These are phyloP conservation scores for Neurospora sublineolata DNA, from an alignment of 495 filamentous ascomycete species.

Conservation along the genomic window DNA sequence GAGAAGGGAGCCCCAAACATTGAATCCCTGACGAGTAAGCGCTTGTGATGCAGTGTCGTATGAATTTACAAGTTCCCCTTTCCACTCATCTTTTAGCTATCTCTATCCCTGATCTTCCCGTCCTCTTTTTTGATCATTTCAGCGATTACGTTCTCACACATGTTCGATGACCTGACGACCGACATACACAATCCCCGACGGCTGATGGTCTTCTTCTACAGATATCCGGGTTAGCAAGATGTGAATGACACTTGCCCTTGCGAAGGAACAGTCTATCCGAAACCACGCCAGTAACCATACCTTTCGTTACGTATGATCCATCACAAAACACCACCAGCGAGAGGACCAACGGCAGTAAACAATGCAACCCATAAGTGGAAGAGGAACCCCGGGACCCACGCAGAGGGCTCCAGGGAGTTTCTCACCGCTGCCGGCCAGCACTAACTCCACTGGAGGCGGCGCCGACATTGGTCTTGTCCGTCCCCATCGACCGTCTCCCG, in stretches of 20 bases:
- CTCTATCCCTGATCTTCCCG: not conserved
- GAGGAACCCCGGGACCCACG: slow-evolving; percentile 20
- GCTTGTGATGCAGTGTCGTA: not conserved
- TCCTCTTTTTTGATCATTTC: not conserved
- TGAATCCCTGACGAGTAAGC: too few relatives aligned
- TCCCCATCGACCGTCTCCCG: not conserved
- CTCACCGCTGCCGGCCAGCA: slow-evolving; percentile 34
- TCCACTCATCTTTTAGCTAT: not conserved
- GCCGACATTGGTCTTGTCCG: not conserved
- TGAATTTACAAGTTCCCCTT: not conserved
- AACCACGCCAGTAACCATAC: not conserved
- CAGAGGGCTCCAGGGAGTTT: slow-evolving; percentile 43
- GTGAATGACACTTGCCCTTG: not conserved
- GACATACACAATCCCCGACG: not conserved
- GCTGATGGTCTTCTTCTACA: not conserved
- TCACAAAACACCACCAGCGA: not conserved
- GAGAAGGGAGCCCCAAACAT: not conserved
- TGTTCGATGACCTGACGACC: not conserved
- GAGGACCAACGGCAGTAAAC: slow-evolving; percentile 5
- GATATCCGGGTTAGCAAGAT: not conserved
- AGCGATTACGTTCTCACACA: not conserved
- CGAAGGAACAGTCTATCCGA: not conserved
- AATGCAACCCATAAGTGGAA: slow-evolving; percentile 37
- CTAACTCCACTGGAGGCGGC: not conserved
- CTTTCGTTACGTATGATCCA: not conserved